Evolutionary conservation across 306 rosid species (phyloP).

Genomic region (Carpinus viminea): DNA sequence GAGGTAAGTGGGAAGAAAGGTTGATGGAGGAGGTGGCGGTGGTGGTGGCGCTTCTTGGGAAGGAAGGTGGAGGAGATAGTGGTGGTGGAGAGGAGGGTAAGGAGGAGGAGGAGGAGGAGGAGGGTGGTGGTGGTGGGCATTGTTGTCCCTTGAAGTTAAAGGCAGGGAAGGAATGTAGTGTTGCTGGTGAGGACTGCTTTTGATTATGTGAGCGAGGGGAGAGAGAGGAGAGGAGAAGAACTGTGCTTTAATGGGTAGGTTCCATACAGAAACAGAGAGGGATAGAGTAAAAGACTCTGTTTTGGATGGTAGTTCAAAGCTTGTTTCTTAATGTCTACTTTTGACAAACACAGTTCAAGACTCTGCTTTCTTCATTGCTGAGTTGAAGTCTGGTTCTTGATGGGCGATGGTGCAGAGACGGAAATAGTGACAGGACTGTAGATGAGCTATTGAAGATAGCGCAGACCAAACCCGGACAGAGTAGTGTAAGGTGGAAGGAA

Average conservation of each 20-base stretch:
- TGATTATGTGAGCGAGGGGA: background rate
- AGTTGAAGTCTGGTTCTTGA: background rate
- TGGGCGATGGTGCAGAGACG: background rate
- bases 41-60: background rate
- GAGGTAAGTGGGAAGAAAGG: conserved; percentile 51
- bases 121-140: conserved; percentile 7
- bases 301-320: background rate
- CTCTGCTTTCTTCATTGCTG: background rate
- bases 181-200: background rate
- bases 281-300: background rate
- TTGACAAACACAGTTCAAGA: background rate
- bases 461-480: background rate
- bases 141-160: background rate
- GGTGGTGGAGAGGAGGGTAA: conserved; percentile 16
- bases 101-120: background rate
- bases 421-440: background rate
- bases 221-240: background rate
- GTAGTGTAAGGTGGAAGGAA: background rate
- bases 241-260: background rate
- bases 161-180: background rate
- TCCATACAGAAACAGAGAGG: background rate
- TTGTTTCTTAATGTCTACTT: background rate
- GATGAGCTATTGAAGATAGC: background rate
- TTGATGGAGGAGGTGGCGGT: conserved; percentile 73
- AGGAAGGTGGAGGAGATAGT: background rate